Conservation (phyloP, 768 basidiomycete genomes). For the Tephrocybe rancida region DNA sequence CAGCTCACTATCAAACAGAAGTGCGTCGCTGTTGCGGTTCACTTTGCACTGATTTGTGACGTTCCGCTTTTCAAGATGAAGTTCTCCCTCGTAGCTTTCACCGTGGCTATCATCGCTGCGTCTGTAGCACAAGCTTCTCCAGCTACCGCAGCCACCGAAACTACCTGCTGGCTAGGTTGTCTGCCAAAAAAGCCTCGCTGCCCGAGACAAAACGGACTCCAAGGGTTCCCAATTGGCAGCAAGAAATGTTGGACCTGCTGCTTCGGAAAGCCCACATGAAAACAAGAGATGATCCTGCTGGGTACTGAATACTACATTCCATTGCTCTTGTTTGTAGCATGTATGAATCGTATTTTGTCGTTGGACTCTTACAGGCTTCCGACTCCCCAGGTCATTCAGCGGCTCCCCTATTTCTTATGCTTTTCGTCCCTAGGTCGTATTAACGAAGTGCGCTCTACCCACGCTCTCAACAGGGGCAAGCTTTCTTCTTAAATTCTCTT, state of each 20-base stretch:
- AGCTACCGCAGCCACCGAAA: not conserved
- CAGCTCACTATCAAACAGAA: no score
- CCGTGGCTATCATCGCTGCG: not conserved
- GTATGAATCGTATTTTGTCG: no score
- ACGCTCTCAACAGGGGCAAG: not conserved
- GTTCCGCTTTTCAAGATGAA: not conserved
- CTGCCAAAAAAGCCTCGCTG: not conserved
- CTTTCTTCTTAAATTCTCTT: not conserved
- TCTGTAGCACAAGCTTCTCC: not conserved
- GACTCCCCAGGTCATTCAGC: no score
- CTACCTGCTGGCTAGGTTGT: slow-evolving; percentile 2
- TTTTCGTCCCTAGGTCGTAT: no score
- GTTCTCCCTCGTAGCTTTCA: not conserved
- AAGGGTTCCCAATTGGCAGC: slow-evolving; percentile 2
- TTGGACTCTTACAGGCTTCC: no score
- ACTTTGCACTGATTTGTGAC: not conserved
- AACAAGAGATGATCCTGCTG: not conserved
- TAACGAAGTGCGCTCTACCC: not conserved
- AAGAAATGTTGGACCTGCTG: slow-evolving; percentile 2
- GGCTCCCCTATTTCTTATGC: no score
- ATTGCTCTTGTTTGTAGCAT: no score
- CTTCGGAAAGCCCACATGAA: not conserved
- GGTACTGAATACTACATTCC: not conserved
- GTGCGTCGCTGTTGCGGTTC: not conserved
- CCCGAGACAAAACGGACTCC: not conserved